Evolutionary conservation across 2,329 filamentous ascomycete species (phyloP), one percentile per base, ranked within the genome.

Genomic region (Cytospora mali): DNA sequence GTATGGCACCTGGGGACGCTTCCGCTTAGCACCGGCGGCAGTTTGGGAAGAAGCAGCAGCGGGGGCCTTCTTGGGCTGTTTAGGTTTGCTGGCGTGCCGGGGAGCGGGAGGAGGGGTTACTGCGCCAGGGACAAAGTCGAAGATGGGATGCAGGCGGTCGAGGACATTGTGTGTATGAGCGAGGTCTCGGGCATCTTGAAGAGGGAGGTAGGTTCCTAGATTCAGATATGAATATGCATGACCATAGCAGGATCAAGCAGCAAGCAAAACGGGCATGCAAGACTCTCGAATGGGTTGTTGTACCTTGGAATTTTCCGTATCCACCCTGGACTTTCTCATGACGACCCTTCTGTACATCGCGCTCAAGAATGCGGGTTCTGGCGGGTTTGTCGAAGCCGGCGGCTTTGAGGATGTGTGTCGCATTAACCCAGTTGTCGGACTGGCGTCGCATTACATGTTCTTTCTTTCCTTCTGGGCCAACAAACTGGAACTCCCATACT

Each of bases 251-350:
- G 31, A 28, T 4, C 28, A 9, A 14, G 31, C 9, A 10, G 14
- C 39, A 10, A 18, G 27, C 6, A 13, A 13, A 3, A 28, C n/a
- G n/a, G n/a, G n/a, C n/a, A n/a, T 25, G 2, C 4, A 39, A 11
- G 25, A n/a, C 4, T 6, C 29, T 23, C 6, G 35, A 51, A 13
- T 23, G 7, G 51, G 25, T 28, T 48, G 31, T 35, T 76, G 51
- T 72, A 92, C 90, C 93, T 80, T 99, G 95, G 70, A 98, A 99
- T 86, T 98, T 98, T 71, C 95, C 95, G 75, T 98, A 98, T 18
- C 95, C 95, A 68, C 94, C 95, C 74, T 99, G 95, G 6, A 99
- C 93, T 79, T 99, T 99, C 79, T 98, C 95, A 74, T 99, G 95
- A 6, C 90, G 84, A 50, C 96, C 94, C 75, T 97, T 97, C 72